These are phyloP conservation scores for Sanghuangporus baumii DNA, from an alignment of 1,284 basidiomycete species.

Conservation along the genomic window DNA sequence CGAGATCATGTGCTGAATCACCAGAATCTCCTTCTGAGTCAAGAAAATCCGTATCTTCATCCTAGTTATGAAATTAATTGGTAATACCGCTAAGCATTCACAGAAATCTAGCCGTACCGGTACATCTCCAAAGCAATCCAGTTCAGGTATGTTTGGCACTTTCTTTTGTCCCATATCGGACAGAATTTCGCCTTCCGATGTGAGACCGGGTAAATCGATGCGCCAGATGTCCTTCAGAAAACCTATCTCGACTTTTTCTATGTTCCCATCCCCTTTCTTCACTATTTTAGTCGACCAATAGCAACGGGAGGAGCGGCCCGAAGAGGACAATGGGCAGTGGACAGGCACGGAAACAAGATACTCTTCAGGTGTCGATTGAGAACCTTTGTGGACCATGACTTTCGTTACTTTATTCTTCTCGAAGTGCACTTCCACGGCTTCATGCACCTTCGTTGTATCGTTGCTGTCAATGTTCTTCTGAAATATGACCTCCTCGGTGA, in stretches of 20 bases:
- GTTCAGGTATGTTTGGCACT: background rate
- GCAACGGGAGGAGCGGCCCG: background rate
- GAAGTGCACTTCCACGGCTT: background rate
- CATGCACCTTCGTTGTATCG: background rate
- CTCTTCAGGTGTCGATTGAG: background rate
- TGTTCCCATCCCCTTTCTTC: conserved; percentile 5
- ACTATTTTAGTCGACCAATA: background rate
- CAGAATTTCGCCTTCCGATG: background rate
- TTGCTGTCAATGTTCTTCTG: background rate
- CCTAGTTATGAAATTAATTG: background rate
- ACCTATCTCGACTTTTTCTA: conserved; percentile 15
- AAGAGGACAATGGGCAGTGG: background rate
- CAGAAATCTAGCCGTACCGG: no score
- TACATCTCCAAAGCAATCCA: background rate
- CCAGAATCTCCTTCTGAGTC: background rate
- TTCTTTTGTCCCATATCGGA: background rate
- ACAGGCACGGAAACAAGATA: background rate
- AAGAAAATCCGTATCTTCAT: background rate
- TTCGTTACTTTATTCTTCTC: background rate
- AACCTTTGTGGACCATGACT: background rate
- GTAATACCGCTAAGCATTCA: background rate
- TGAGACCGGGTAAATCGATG: background rate
- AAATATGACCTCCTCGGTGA: background rate
- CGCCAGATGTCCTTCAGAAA: conserved; percentile 1
- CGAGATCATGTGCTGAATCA: background rate